Evolutionary conservation across 2,329 filamentous ascomycete genomes (phyloP).

Genomic region (Penicillium sp.): DNA sequence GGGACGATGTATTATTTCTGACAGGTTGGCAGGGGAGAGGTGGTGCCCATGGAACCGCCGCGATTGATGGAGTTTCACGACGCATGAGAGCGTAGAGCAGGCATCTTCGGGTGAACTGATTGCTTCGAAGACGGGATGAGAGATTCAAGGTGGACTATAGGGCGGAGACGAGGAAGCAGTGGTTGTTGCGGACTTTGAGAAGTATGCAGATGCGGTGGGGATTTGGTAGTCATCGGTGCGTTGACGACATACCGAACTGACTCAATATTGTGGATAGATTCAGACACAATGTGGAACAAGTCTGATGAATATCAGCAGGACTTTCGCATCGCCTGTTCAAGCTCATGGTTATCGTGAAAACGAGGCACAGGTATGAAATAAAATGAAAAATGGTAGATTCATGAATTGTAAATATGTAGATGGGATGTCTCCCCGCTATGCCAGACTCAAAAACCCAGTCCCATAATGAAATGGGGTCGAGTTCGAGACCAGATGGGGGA

Average conservation of each 20-base stretch:
- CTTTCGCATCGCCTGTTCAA: not conserved
- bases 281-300: conserved; percentile 34
- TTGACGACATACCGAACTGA: conserved; percentile 3
- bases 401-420: conserved; percentile 2
- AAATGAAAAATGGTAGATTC: not conserved
- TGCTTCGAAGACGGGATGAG: conserved; percentile 53
- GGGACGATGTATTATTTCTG: conserved; percentile 63
- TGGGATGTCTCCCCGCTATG: conserved; percentile 46
- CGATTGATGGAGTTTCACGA: conserved; percentile 63
- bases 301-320: not conserved
- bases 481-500: conserved; percentile 40
- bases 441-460: conserved; percentile 42
- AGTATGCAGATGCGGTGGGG: conserved; percentile 35
- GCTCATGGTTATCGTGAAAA: not conserved
- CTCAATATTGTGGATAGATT: conserved; percentile 25
- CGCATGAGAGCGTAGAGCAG: conserved; percentile 26
- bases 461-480: conserved; percentile 49
- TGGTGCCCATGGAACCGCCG: conserved; percentile 60
- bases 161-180: conserved; percentile 55
- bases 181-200: conserved; percentile 44
- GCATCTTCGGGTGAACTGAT: conserved; percentile 29
- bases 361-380: not conserved
- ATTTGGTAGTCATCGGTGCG: not conserved
- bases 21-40: conserved; percentile 75
- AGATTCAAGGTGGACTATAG: conserved; percentile 54